Percentiles rank a stretch among this genome's conserved stretches.
Evolutionary conservation across 2,329 filamentous ascomycete species (phyloP).

Genomic region (Dendrostoma leiphaemia): DNA sequence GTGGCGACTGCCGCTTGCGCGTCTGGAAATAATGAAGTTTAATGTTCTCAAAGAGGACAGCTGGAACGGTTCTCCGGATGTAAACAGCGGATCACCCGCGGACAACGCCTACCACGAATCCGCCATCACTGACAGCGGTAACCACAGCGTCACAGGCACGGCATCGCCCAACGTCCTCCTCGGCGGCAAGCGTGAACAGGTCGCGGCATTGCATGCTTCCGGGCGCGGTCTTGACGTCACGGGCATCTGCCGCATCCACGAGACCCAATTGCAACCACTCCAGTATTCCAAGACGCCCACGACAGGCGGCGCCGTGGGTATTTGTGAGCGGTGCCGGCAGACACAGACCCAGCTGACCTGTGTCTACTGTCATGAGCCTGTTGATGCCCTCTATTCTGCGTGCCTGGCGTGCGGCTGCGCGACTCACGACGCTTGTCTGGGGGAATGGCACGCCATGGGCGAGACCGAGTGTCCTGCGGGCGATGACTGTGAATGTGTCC

Average conservation of each 20-base stretch:
- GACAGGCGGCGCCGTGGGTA: constrained; percentile 47
- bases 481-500: constrained; percentile 62
- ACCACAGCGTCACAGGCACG: constrained; percentile 33
- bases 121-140: constrained; percentile 30
- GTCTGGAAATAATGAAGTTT: constrained; percentile 68
- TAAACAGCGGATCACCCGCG: constrained; percentile 17
- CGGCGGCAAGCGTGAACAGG: constrained; percentile 50
- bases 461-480: constrained; percentile 60
- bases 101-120: constrained; percentile 35
- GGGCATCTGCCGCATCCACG: constrained; percentile 61
- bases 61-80: constrained; percentile 16
- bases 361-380: constrained; percentile 61
- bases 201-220: constrained; percentile 48
- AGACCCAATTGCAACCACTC: constrained; percentile 59
- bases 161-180: constrained; percentile 46
- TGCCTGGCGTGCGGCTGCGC: constrained; percentile 64
- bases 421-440: constrained; percentile 57
- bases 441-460: constrained; percentile 56
- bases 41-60: constrained; percentile 56
- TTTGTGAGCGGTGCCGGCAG: constrained; percentile 50
- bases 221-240: constrained; percentile 60
- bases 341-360: constrained; percentile 58
- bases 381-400: constrained; percentile 58
- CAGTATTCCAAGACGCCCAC: constrained; percentile 40
- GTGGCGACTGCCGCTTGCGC: constrained; percentile 61